These are phyloP conservation scores for Linnemannia elongata DNA, from an alignment of 192 early-diverging fungal genomes.

Conservation along the genomic window DNA sequence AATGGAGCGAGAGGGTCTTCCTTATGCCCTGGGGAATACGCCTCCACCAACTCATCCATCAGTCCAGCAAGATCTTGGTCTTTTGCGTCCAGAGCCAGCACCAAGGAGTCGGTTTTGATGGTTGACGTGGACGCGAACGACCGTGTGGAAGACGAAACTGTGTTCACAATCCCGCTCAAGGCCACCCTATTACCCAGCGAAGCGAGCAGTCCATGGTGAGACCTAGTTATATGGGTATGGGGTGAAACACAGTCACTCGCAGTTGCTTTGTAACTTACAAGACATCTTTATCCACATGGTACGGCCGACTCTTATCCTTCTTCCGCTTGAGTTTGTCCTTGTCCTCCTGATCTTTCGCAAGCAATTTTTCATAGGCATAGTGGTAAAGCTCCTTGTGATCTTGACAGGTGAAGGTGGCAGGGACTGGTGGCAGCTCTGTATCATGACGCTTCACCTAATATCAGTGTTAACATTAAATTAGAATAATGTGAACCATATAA, in stretches of 20 bases:
- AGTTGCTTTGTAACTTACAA: constrained; percentile 23
- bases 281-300: constrained; percentile 24
- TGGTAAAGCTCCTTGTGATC: constrained; percentile 36
- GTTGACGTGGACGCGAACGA: constrained; percentile 13
- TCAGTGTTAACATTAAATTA: constrained; percentile 16
- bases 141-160: constrained; percentile 18
- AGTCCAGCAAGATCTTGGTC: constrained; percentile 6
- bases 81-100: constrained; percentile 15
- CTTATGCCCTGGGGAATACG: constrained; percentile 17
- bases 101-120: constrained; percentile 17
- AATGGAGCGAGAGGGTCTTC: constrained; percentile 24
- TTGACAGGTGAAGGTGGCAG: constrained; percentile 24
- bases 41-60: constrained; percentile 26
- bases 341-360: constrained; percentile 17
- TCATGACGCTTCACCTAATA: constrained; percentile 26
- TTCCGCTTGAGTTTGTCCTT: neutral
- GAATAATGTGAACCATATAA: constrained; percentile 4
- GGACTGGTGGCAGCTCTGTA: constrained; percentile 23
- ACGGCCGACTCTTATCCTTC: constrained; percentile 10
- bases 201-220: constrained; percentile 29
- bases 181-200: constrained; percentile 27
- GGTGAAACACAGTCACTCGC: neutral
- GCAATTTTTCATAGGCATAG: constrained; percentile 11
- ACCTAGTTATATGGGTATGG: neutral
- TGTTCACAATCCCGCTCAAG: constrained; percentile 35